Evolutionary conservation across 495 filamentous ascomycete genomes (phyloP), one percentile per base, ranked within the genome.

Genomic region (Hyaloscypha finlandica): DNA sequence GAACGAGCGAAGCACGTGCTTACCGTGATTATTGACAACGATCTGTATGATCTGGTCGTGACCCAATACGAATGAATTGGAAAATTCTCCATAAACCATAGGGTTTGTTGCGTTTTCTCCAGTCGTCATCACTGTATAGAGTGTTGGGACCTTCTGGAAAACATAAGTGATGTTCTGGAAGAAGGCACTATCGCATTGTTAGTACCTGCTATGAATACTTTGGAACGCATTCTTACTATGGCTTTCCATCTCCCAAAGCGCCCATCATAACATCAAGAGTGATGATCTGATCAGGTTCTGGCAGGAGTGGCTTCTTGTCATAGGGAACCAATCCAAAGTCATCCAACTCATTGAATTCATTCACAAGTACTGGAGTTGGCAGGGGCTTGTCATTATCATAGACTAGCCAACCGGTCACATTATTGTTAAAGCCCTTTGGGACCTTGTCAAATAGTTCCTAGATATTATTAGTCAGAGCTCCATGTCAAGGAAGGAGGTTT

Each of bases 81-180:
- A 86, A 48, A 16, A 48, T 71, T 88, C 85, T 16, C 92, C 92
- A 74, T 96, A 96, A 53, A 94, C 81, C 2, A 64, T 65, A 0
- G 86, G 75, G 68, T 94, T 78, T 48, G 42, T 48, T 19, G 42
- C 42, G 69, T 56, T 2, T 29, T 56, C 29, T 25, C 29, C 53
- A 5, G 88, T 89, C 2, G 88, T 80, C 6, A 92, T 76, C 2
- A 84, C 92, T 0, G 88, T 87, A 79, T 92, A 96, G 4, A 96
- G 79, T 1, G 89, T 88, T 0, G 92, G 92, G 1, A 96, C 92
- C 71, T 89, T 91, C 45, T 90, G 90, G 4, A 70, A 52, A 33
- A 87, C 83, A 71, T 93, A 96, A 52, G 89, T 88, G 52, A 91
- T 85, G 73, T 89, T 84, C 72, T 94, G 92, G 77, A 96, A 16